Percentiles rank a stretch among this genome's conserved stretches.
Evolutionary conservation across 305 asterid genomes (phyloP).

Genomic region (Galium porrigens): DNA sequence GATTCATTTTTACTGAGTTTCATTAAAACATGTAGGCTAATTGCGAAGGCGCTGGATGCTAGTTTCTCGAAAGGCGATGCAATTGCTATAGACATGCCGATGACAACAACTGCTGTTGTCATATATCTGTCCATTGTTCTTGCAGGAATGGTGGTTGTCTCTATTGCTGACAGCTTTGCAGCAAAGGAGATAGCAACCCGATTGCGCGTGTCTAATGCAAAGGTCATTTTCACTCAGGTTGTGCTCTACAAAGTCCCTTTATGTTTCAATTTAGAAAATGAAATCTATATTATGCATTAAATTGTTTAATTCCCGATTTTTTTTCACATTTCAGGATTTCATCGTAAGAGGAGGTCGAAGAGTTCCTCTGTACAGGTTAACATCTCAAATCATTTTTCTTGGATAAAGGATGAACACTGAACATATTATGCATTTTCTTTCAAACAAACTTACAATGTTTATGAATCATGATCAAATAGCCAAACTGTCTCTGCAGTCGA

Average conservation of each 20-base stretch:
- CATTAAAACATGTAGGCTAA: conserved; percentile 44
- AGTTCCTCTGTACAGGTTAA: conserved; percentile 79
- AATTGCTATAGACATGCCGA: conserved; percentile 90
- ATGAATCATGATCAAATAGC: neutral
- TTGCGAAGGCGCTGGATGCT: conserved; percentile 63
- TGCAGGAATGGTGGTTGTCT: conserved; percentile 72
- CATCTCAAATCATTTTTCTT: neutral
- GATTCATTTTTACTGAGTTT: neutral
- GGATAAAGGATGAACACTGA: neutral
- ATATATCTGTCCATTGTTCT: conserved; percentile 71
- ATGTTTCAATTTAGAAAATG: neutral
- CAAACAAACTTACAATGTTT: neutral
- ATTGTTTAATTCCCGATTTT: neutral
- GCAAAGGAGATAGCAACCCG: conserved; percentile 81
- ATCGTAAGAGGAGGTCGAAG: conserved; percentile 70
- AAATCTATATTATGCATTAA: neutral
- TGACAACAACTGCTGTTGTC: conserved; percentile 65
- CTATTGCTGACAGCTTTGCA: conserved; percentile 96
- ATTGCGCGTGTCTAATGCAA: conserved; percentile 59
- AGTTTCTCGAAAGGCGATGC: conserved; percentile 72
- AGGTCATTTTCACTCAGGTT: conserved; percentile 85
- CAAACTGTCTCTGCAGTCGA: conserved; percentile 37
- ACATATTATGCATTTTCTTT: neutral
- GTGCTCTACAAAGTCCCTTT: neutral
- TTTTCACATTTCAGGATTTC: conserved; percentile 43